Conservation (phyloP, 2,329 filamentous ascomycete species). For the Monosporascus sp. region DNA sequence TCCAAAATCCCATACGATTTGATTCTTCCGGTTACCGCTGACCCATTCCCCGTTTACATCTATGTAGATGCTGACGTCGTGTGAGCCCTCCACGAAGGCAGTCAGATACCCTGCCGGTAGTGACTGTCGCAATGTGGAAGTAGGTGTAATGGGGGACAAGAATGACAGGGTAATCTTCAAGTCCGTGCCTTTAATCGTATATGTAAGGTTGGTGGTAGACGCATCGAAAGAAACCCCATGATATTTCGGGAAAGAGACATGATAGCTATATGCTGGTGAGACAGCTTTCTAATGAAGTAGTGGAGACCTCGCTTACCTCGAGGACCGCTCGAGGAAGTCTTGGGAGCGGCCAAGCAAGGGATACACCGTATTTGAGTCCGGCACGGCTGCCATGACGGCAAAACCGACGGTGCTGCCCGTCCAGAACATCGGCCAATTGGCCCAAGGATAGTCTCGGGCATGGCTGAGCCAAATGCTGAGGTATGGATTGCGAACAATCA, state of each 20-base stretch:
- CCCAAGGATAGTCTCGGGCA: slow-evolving; percentile 72
- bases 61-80: slow-evolving; percentile 59
- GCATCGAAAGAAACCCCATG: slow-evolving; percentile 43
- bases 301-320: slow-evolving; percentile 12
- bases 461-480: slow-evolving; percentile 57
- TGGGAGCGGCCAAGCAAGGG: slow-evolving; percentile 48
- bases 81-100: slow-evolving; percentile 61
- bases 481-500: slow-evolving; percentile 56
- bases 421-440: slow-evolving; percentile 83
- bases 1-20: slow-evolving; percentile 64
- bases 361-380: slow-evolving; percentile 37
- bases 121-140: slow-evolving; percentile 72
- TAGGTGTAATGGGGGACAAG: slow-evolving; percentile 74
- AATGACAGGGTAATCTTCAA: slow-evolving; percentile 45
- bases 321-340: slow-evolving; percentile 36
- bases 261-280: slow-evolving; percentile 25
- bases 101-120: slow-evolving; percentile 79
- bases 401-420: slow-evolving; percentile 52
- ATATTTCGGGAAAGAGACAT: slow-evolving; percentile 37
- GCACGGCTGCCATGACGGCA: slow-evolving; percentile 43
- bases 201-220: slow-evolving; percentile 46
- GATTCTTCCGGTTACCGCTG: slow-evolving; percentile 65
- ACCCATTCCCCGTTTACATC: slow-evolving; percentile 77
- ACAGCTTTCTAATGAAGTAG: background rate
- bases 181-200: slow-evolving; percentile 29